These are phyloP conservation scores for Whalleya microplaca DNA, from an alignment of 2,329 filamentous ascomycete species.

Conservation along the genomic window DNA sequence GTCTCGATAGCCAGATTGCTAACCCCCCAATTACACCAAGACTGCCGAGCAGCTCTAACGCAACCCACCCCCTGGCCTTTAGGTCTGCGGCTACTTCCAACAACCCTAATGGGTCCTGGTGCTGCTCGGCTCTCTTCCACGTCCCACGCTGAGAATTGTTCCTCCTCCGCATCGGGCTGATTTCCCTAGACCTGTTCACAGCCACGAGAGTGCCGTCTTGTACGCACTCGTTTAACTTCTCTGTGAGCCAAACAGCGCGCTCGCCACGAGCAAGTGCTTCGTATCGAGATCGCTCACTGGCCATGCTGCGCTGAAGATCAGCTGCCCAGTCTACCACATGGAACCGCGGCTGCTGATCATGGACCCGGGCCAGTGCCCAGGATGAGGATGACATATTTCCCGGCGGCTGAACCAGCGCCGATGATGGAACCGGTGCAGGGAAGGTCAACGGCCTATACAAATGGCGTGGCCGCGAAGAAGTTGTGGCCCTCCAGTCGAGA, in stretches of 20 bases:
- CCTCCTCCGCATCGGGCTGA: constrained; percentile 33
- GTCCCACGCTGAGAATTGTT: constrained; percentile 10
- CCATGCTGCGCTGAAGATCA: constrained; percentile 76
- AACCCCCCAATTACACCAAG: constrained; percentile 75
- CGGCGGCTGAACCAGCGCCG: constrained; percentile 10
- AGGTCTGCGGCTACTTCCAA: constrained; percentile 71
- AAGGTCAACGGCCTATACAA: constrained; percentile 43
- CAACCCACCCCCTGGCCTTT: constrained; percentile 65
- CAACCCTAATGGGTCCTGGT: constrained; percentile 79
- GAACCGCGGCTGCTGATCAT: constrained; percentile 53
- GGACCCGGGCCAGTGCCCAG: constrained; percentile 64
- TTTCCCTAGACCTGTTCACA: constrained; percentile 43
- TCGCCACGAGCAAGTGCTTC: constrained; percentile 64
- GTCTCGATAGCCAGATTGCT: constrained; percentile 60
- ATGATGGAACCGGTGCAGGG: constrained; percentile 13
- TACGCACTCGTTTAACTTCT: constrained; percentile 68
- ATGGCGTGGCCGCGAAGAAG: constrained; percentile 32
- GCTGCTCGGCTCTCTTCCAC: constrained; percentile 33
- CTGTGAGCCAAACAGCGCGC: constrained; percentile 70
- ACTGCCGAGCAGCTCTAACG: constrained; percentile 74
- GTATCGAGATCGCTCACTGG: constrained; percentile 60
- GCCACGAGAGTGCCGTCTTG: constrained; percentile 66
- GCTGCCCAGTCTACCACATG: constrained; percentile 80
- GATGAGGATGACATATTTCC: constrained; percentile 40
- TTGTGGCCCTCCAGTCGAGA: constrained; percentile 64